Evolutionary conservation across 495 filamentous ascomycete species (phyloP).

Genomic region (Umbilicaria muhlenbergii): DNA sequence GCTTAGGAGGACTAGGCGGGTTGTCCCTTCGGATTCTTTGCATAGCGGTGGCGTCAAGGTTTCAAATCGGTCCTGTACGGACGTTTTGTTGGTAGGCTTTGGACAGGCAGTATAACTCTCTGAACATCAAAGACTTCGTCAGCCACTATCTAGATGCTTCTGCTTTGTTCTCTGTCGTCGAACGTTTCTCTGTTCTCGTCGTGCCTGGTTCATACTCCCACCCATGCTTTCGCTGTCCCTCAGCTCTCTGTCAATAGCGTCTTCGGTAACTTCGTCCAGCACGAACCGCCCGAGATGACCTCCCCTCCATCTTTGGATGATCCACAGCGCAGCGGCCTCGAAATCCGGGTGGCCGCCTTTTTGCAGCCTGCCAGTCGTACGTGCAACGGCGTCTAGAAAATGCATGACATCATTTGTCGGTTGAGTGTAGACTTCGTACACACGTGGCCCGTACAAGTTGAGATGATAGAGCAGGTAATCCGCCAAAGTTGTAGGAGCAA

Average conservation of each 20-base stretch:
- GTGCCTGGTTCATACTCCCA: constrained; percentile 28
- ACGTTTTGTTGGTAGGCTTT: too few relatives aligned
- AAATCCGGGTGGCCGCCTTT: constrained; percentile 60
- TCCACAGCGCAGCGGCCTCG: constrained; percentile 64
- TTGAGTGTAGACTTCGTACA: constrained; percentile 47
- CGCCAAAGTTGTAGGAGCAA: constrained; percentile 57
- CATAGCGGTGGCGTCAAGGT: too few relatives aligned
- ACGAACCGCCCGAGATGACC: constrained; percentile 64
- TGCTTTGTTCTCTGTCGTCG: constrained; percentile 16
- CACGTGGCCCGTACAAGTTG: constrained; percentile 40
- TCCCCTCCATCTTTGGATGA: constrained; percentile 69
- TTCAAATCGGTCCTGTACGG: too few relatives aligned
- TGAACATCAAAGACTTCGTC: too few relatives aligned
- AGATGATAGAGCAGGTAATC: constrained; percentile 82
- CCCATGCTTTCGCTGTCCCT: constrained; percentile 8
- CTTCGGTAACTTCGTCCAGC: constrained; percentile 58
- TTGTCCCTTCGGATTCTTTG: too few relatives aligned
- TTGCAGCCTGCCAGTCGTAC: constrained; percentile 55
- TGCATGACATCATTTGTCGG: constrained; percentile 72
- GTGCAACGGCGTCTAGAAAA: constrained; percentile 52
- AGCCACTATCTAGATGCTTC: neutral
- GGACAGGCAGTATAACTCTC: too few relatives aligned
- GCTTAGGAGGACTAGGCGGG: too few relatives aligned
- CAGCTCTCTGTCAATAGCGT: constrained; percentile 14
- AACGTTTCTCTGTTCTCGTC: constrained; percentile 22